Base-by-base conservation (phyloP, 2,329 filamentous ascomycete species). In the Bipolaris oryzae region DNA sequence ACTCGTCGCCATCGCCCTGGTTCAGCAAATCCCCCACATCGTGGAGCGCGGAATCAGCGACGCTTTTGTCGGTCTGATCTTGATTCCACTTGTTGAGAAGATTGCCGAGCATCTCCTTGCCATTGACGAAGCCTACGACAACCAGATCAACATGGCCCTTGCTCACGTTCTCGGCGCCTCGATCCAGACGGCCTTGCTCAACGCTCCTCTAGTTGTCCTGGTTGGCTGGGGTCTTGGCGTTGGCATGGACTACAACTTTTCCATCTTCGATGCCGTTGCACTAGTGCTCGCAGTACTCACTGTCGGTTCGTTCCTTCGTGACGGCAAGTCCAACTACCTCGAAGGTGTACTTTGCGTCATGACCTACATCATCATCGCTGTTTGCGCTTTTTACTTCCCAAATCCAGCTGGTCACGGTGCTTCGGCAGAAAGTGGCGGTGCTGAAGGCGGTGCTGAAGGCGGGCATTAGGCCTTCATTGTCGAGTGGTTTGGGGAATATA, bases 271-370 rank as follows among this genome's bases (percentile, higher is more conserved):
- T 78, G 84, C 96, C 18, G 85, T 89, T 54, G 83, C 96, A 61
- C 80, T 97, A 7, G 86, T 97, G 54, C 82, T 97, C 21, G 86
- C 91, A 25, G 94, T 96, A 67, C 81, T 97, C 39, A 91, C 92
- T 0, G 90, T 96, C 2, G 92, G 92, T 1, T 91, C 92, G 60
- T 96, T 96, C 77, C 78, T 97, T 52, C 83, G 92, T 47, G 93
- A 97, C 72, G 87, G 91, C 64, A 94, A 95, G 81, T 91, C 87
- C 59, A 96, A 96, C 72, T 97, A 96, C 70, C 84, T 97, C 4
- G 93, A 97, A 75, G 93, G 93, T 2, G 84, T 87, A 21, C 82
- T 97, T 16, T 91, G 91, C 63, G 85, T 96, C 16, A 83, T 90
- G 50, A 82, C 87, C 10, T 88, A 89, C 68, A 70, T 87, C 31